Percentiles rank a stretch among this genome's conserved stretches.
Evolutionary conservation across 2,329 filamentous ascomycete genomes (phyloP).

Genomic region (Fusarium pilosicola): DNA sequence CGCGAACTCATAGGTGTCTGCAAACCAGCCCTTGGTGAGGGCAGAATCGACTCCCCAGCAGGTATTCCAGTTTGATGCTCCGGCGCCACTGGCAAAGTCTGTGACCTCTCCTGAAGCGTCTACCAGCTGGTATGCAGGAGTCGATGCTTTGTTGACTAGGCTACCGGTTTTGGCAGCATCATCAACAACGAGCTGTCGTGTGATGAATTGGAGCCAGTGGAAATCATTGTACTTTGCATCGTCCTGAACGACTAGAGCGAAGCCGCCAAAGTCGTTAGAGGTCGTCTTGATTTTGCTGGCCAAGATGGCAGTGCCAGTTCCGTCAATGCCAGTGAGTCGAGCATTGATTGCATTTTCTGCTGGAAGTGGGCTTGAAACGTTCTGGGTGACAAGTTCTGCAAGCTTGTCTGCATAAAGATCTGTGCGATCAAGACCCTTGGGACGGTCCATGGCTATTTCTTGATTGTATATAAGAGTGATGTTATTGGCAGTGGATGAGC

Average conservation of each 20-base stretch:
- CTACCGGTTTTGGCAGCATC: background rate
- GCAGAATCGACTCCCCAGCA: background rate
- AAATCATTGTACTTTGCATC: background rate
- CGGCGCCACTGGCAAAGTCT: background rate
- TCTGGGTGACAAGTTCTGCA: background rate
- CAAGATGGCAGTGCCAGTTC: background rate
- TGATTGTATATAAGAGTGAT: background rate
- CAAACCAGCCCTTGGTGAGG: background rate
- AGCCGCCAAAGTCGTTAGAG: background rate
- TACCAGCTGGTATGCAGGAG: background rate
- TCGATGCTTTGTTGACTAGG: background rate
- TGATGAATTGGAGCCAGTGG: background rate
- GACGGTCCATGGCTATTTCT: background rate
- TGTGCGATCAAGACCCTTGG: background rate
- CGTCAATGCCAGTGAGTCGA: background rate
- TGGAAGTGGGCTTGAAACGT: background rate
- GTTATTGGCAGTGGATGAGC: background rate
- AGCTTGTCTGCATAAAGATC: background rate
- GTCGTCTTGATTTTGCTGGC: background rate
- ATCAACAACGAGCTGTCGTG: fast-evolving
- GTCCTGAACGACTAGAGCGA: background rate
- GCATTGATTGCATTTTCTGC: background rate
- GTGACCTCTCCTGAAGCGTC: background rate
- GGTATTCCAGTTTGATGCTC: background rate
- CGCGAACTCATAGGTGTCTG: background rate